phyloP scores from a whole-genome alignment of 192 early-diverging fungal genomes.

The Gaertneriomyces semiglobifer region DNA sequence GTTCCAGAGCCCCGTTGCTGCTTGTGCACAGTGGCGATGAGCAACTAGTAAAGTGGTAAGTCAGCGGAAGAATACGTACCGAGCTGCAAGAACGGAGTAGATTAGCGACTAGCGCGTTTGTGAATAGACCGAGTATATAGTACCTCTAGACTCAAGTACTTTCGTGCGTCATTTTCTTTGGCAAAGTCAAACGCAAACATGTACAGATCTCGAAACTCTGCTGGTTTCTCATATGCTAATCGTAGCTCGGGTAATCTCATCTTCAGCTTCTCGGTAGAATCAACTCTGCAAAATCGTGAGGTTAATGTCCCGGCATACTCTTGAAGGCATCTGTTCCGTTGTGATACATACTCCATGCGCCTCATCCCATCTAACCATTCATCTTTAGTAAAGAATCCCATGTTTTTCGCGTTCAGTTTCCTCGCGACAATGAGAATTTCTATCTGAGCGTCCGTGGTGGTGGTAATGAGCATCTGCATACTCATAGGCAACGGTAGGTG shows the following conservation, averaged over 20 bases:
- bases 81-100: background rate
- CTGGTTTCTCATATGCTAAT: slow-evolving; percentile 21
- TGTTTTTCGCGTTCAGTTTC: slow-evolving; percentile 25
- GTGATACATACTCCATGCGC: slow-evolving; percentile 17
- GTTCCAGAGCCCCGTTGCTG: slow-evolving; percentile 51
- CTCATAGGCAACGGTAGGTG: background rate
- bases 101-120: background rate
- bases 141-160: slow-evolving; percentile 59
- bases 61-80: background rate
- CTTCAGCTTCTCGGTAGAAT: slow-evolving; percentile 17
- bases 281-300: slow-evolving; percentile 14
- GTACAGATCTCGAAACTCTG: slow-evolving; percentile 59
- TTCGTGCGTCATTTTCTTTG: slow-evolving; percentile 56
- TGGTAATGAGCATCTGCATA: background rate
- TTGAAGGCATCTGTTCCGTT: background rate
- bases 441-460: slow-evolving; percentile 6
- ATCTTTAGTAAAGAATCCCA: slow-evolving; percentile 30
- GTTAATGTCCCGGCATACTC: background rate
- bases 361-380: slow-evolving; percentile 32
- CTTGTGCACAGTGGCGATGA: background rate
- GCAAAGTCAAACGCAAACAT: slow-evolving; percentile 61
- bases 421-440: slow-evolving; percentile 30
- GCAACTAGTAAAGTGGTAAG: no score
- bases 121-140: background rate
- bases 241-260: slow-evolving; percentile 6